These are phyloP conservation scores for Eucalyptus decipiens DNA, from an alignment of 345 rosid genomes.

Conservation along the genomic window DNA sequence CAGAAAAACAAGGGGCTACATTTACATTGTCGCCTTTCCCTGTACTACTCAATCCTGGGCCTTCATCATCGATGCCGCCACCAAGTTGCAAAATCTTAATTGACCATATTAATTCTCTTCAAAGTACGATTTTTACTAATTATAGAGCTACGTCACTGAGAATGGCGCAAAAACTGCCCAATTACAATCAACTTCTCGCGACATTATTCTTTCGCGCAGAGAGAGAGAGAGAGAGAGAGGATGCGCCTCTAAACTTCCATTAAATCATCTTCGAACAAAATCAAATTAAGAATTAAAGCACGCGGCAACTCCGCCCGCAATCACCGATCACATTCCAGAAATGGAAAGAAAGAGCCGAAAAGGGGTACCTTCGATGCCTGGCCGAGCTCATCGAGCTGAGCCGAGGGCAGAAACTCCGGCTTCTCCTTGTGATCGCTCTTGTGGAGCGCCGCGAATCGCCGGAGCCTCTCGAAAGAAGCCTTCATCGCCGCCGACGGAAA, in stretches of 20 bases:
- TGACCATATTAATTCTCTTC: not conserved
- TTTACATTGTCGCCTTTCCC: not conserved
- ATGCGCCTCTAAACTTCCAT: not conserved
- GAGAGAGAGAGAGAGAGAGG: not conserved
- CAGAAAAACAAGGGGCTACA: not conserved
- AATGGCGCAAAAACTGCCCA: not conserved
- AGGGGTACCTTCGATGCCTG: constrained; percentile 65
- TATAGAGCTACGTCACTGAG: not conserved
- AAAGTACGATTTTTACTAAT: not conserved
- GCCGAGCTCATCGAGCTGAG: constrained; percentile 70
- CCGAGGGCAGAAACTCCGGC: constrained; percentile 26
- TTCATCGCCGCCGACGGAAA: constrained; percentile 38
- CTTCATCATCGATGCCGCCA: not conserved
- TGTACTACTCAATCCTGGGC: not conserved
- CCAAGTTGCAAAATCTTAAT: not conserved
- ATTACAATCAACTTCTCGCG: not conserved
- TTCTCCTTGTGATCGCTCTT: constrained; percentile 60
- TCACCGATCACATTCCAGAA: not conserved
- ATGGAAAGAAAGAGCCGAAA: not conserved
- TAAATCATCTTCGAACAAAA: not conserved
- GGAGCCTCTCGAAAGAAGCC: constrained; percentile 56
- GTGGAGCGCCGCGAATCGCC: constrained; percentile 63
- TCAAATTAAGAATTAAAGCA: not conserved
- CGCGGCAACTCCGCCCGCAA: not conserved
- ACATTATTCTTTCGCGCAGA: not conserved